Evolutionary conservation across 345 rosid genomes (phyloP).

Genomic region (Syzygium grande): DNA sequence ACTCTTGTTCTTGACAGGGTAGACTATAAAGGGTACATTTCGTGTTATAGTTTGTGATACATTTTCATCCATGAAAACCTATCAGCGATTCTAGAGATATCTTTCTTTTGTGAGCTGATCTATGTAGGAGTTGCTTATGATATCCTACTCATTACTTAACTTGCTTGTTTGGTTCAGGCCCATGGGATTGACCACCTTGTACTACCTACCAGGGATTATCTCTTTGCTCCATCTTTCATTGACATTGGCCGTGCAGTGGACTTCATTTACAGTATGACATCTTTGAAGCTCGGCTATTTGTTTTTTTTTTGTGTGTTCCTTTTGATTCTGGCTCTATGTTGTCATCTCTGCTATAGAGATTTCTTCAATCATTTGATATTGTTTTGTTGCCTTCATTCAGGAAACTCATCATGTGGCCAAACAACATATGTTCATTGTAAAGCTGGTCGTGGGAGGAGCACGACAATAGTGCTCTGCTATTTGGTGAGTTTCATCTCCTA

Average conservation of each 20-base stretch:
- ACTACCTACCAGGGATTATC: conserved; percentile 86
- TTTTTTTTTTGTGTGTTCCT: not conserved
- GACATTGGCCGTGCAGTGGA: conserved; percentile 60
- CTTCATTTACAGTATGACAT: conserved; percentile 60
- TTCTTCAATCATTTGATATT: not conserved
- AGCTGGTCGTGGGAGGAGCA: conserved; percentile 95
- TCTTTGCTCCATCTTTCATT: conserved; percentile 64
- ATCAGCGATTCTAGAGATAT: not conserved
- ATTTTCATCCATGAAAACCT: not conserved
- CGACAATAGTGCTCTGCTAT: conserved; percentile 83
- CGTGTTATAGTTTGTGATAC: not conserved
- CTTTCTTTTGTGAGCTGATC: not conserved
- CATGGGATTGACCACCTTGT: conserved; percentile 77
- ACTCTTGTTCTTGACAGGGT: not conserved
- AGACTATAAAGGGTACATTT: not conserved
- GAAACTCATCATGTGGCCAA: conserved; percentile 46
- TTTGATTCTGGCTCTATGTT: not conserved
- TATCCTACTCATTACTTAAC: not conserved
- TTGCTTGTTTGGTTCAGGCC: conserved; percentile 26
- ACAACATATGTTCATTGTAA: conserved; percentile 90
- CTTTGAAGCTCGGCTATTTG: not conserved
- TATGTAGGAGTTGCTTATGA: not conserved
- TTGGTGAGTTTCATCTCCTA: conserved; percentile 28
- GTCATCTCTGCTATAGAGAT: not conserved
- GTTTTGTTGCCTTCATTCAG: conserved; percentile 17